Evolutionary conservation across 2,329 filamentous ascomycete genomes (phyloP).

Genomic region (Trichoderma sp.): DNA sequence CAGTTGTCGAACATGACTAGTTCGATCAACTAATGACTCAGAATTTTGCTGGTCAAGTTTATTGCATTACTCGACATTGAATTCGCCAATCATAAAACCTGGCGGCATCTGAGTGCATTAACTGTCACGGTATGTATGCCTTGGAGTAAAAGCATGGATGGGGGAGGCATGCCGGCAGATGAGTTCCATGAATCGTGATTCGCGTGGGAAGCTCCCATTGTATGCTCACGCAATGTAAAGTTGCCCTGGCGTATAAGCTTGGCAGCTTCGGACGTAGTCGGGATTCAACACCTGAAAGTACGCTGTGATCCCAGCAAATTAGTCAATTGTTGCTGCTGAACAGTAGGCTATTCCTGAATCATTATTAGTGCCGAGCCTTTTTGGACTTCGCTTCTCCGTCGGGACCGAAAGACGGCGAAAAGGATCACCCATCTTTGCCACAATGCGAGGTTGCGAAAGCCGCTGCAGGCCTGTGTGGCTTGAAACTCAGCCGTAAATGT

Average conservation of each 20-base stretch:
- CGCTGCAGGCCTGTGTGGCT: background rate
- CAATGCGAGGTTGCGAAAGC: background rate
- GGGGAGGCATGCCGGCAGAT: constrained; percentile 11
- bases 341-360: background rate
- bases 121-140: background rate
- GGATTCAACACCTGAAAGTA: background rate
- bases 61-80: constrained; percentile 2
- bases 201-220: background rate
- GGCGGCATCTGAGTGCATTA: background rate
- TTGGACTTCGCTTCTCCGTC: constrained; percentile 1
- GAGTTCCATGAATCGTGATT: background rate
- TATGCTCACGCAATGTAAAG: background rate
- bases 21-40: background rate
- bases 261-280: background rate
- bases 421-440: background rate
- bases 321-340: background rate
- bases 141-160: background rate
- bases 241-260: background rate
- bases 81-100: background rate
- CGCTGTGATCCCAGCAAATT: background rate
- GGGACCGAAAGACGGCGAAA: background rate
- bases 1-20: background rate
- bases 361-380: background rate
- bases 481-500: background rate
- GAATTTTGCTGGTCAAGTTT: background rate